These are phyloP conservation scores for Euphorbia celastroides DNA, from an alignment of 441 rosid species.

Conservation along the genomic window DNA sequence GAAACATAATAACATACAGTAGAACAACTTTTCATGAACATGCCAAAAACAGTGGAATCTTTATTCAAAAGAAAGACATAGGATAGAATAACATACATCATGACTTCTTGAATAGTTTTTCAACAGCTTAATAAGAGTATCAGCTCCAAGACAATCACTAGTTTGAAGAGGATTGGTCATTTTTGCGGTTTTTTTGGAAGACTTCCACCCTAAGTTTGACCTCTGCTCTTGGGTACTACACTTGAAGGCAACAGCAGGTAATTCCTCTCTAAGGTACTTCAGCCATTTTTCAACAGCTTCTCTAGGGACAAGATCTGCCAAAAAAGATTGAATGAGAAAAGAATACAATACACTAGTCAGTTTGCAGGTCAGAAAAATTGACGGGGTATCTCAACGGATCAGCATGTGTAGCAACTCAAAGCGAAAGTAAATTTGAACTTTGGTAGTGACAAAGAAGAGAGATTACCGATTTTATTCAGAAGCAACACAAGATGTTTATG, in stretches of 20 bases:
- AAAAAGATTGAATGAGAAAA: background rate
- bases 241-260: constrained; percentile 93
- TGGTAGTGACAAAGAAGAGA: background rate
- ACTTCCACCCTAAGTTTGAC: constrained; percentile 86
- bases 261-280: constrained; percentile 82
- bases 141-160: constrained; percentile 97
- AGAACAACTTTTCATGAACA: background rate
- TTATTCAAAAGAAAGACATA: background rate
- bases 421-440: background rate
- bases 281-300: constrained; percentile 98
- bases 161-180: constrained; percentile 70
- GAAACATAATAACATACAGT: background rate
- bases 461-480: constrained; percentile 81
- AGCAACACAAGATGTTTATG: constrained; percentile 79
- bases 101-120: constrained; percentile 95
- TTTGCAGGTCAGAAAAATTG: background rate
- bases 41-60: background rate
- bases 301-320: constrained; percentile 90
- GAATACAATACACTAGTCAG: background rate
- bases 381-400: background rate
- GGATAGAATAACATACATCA: constrained; percentile 41
- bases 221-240: constrained; percentile 94
- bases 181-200: constrained; percentile 55
- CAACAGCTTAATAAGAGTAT: constrained; percentile 77
- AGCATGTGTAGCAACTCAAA: background rate